These are phyloP conservation scores for Epicoccum nigrum DNA, from an alignment of 2,329 filamentous ascomycete genomes.

Conservation along the genomic window DNA sequence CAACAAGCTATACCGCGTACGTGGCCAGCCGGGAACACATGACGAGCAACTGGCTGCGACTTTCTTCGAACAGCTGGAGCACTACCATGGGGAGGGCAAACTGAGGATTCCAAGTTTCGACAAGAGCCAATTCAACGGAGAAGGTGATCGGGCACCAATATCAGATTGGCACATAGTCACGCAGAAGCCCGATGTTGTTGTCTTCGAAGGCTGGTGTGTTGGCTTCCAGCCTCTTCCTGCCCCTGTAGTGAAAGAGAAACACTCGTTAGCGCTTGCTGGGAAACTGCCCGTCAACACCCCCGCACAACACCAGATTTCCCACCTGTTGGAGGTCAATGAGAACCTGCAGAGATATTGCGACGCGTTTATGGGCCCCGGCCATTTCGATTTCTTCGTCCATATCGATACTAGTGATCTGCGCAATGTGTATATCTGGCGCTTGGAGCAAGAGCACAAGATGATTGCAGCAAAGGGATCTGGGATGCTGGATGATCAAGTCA, in stretches of 20 bases:
- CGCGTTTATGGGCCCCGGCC: conserved; percentile 50
- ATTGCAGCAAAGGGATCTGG: conserved; percentile 70
- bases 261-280: conserved; percentile 60
- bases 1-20: conserved; percentile 79
- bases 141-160: conserved; percentile 74
- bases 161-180: conserved; percentile 67
- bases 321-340: conserved; percentile 65
- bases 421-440: conserved; percentile 84
- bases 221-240: conserved; percentile 74
- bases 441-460: conserved; percentile 78
- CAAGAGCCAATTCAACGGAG: conserved; percentile 77
- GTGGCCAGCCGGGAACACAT: conserved; percentile 85
- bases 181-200: conserved; percentile 66
- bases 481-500: conserved; percentile 83
- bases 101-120: conserved; percentile 77
- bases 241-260: conserved; percentile 60
- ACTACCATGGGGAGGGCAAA: conserved; percentile 54
- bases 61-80: conserved; percentile 67
- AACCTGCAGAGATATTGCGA: conserved; percentile 60
- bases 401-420: conserved; percentile 73
- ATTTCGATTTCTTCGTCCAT: conserved; percentile 67
- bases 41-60: conserved; percentile 69
- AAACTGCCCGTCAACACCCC: conserved; percentile 53
- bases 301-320: conserved; percentile 60
- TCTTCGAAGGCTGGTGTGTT: conserved; percentile 91